Conservation (phyloP, 768 basidiomycete genomes). For the Tulasnella sp. region DNA sequence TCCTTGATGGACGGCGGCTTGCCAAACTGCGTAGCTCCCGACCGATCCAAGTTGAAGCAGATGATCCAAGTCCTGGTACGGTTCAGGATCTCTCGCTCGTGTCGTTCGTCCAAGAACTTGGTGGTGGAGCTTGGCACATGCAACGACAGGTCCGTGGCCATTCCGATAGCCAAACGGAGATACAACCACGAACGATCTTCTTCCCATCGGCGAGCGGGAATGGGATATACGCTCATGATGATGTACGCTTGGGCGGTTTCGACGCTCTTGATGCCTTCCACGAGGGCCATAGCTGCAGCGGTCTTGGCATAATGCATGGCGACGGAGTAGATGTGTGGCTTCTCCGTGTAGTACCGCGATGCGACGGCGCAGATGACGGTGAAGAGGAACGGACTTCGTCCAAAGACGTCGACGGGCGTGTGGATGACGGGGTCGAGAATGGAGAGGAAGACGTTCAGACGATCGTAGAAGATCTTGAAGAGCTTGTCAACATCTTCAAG, state of each 20-base stretch:
- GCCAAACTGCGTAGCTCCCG: conserved; percentile 80
- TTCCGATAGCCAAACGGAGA: conserved; percentile 80
- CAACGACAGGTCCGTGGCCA: conserved; percentile 84
- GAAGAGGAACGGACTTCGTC: conserved; percentile 82
- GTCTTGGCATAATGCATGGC: conserved; percentile 86
- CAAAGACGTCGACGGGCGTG: conserved; percentile 59
- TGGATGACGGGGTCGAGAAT: conserved; percentile 75
- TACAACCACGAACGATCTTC: conserved; percentile 88
- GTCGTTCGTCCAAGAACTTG: conserved; percentile 62
- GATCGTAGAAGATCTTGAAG: conserved; percentile 76
- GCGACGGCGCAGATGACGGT: conserved; percentile 90
- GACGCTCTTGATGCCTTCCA: conserved; percentile 79
- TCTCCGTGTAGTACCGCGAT: conserved; percentile 68
- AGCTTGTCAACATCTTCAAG: conserved; percentile 71
- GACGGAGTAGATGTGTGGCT: conserved; percentile 76
- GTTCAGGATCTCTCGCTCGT: conserved; percentile 78
- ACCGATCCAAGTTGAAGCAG: conserved; percentile 82
- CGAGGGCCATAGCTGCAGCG: conserved; percentile 70
- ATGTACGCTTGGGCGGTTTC: conserved; percentile 90
- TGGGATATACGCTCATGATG: conserved; percentile 72
- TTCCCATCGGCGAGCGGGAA: conserved; percentile 77
- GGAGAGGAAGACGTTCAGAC: conserved; percentile 67
- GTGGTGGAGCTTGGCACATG: conserved; percentile 54
- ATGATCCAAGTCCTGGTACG: conserved; percentile 84
- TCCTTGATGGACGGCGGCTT: conserved; percentile 85